Evolutionary conservation across 2,329 filamentous ascomycete species (phyloP).

Genomic region (Tolypocladium guangdongense): DNA sequence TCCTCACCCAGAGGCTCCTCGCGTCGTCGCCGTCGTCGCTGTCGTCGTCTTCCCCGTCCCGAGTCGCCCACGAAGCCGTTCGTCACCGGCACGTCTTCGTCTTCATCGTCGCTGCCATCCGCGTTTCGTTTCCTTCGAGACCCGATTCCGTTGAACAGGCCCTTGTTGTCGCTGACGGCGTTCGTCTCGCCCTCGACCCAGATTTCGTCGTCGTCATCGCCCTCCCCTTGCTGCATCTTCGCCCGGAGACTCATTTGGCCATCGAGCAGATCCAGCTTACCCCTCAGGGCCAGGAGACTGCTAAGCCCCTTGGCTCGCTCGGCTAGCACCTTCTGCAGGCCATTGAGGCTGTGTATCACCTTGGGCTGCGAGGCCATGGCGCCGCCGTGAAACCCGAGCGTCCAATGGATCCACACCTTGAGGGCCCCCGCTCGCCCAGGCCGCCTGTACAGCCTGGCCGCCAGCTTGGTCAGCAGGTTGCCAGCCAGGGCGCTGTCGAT

Average conservation of each 20-base stretch:
- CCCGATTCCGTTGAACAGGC: conserved; percentile 22
- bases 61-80: conserved; percentile 48
- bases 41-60: conserved; percentile 38
- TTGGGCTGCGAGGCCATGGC: conserved; percentile 81
- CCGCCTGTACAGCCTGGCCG: conserved; percentile 74
- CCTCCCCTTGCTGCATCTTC: conserved; percentile 49
- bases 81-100: conserved; percentile 45
- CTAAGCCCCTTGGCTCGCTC: conserved; percentile 75
- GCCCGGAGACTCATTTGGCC: conserved; percentile 76
- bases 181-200: conserved; percentile 78
- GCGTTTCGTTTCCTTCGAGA: conserved; percentile 27
- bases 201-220: conserved; percentile 46
- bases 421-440: conserved; percentile 84
- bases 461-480: conserved; percentile 68
- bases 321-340: conserved; percentile 76
- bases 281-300: conserved; percentile 78
- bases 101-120: conserved; percentile 42
- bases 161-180: conserved; percentile 27
- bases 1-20: conserved; percentile 45
- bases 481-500: conserved; percentile 78
- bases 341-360: conserved; percentile 64
- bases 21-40: conserved; percentile 36
- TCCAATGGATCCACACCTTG: conserved; percentile 95
- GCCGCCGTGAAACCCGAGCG: conserved; percentile 81
- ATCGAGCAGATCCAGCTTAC: conserved; percentile 89